Evolutionary conservation across 1,284 basidiomycete genomes (phyloP), one percentile per base, ranked within the genome.

Genomic region (Athelia psychrophila): DNA sequence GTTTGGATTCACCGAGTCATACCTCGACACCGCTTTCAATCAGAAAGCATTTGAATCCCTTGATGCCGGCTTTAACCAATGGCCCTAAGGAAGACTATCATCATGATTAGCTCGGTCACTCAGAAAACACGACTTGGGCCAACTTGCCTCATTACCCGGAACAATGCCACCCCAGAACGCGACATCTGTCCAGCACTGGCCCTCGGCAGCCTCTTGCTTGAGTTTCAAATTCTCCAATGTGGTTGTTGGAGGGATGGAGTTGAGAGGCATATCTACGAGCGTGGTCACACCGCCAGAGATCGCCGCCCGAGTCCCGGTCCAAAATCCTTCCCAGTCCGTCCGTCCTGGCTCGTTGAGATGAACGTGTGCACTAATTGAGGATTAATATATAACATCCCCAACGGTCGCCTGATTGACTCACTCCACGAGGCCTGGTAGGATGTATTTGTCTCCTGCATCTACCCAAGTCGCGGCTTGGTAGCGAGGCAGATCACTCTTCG

Each of bases 101-200:
- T 46, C 24, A 18, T n/a, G 44, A 16, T 46, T 16, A 42, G 16
- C 20, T 18, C 9, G n/a, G 33, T 35, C 38, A n/a, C 20, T 9
- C n/a, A 5, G 38, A 9, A 18, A 18, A 22, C n/a, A 22, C n/a
- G 38, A 18, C 6, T n/a, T n/a, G 38, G 8, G 25, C 33, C 46
- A 33, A 60, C 68, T 53, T 56, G 83, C 91, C 71, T 90, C 79
- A 72, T 98, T 96, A 5, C 85, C 87, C 3, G 95, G 95, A 50
- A 97, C 88, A 36, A 92, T 87, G 3, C 95, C 95, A 38, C 94
- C 95, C 94, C 95, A 98, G 69, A 97, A 97, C 0, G 86, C 94
- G 20, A 96, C 82, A 65, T 98, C 95, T 19, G 84, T 81, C 73
- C 84, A 83, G 66, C 88, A 91, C 63, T 93, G 85, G 16, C 81